phyloP scores from a whole-genome alignment of 345 rosid genomes.

The Barbarea vulgaris region DNA sequence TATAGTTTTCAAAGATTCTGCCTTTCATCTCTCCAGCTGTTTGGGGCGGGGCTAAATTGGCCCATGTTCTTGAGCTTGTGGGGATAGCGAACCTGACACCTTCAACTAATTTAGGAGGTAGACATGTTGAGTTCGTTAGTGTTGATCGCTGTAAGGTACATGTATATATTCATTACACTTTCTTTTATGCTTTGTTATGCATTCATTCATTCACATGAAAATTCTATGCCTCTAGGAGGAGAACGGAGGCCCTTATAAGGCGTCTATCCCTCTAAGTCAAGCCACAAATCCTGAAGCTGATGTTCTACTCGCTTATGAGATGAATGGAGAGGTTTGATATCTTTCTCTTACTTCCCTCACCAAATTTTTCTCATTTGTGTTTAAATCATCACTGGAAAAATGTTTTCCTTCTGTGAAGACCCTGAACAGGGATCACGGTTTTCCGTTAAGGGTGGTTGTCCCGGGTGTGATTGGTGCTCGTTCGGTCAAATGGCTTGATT shows the following conservation, averaged over 20 bases:
- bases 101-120: conserved; percentile 66
- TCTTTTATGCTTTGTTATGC: not conserved
- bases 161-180: not conserved
- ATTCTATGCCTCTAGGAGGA: conserved; percentile 65
- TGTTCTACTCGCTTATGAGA: conserved; percentile 95
- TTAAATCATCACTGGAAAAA: conserved; percentile 6
- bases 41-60: conserved; percentile 86
- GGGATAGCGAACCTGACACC: conserved; percentile 68
- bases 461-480: conserved; percentile 99
- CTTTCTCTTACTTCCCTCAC: not conserved
- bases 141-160: conserved; percentile 90
- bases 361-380: not conserved
- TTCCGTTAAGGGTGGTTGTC: conserved; percentile 82
- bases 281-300: conserved; percentile 92
- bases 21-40: conserved; percentile 54
- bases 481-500: conserved; percentile 97
- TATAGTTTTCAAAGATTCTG: not conserved
- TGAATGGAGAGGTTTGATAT: conserved; percentile 82
- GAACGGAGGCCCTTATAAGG: conserved; percentile 98
- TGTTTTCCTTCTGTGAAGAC: conserved; percentile 46
- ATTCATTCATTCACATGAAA: conserved; percentile 2
- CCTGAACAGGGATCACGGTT: conserved; percentile 94
- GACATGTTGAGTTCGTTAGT: conserved; percentile 95
- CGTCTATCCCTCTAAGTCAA: conserved; percentile 84
- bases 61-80: conserved; percentile 80